These are phyloP conservation scores for Carnegiea gigantea DNA, from an alignment of 179 eudicot species.

Conservation along the genomic window DNA sequence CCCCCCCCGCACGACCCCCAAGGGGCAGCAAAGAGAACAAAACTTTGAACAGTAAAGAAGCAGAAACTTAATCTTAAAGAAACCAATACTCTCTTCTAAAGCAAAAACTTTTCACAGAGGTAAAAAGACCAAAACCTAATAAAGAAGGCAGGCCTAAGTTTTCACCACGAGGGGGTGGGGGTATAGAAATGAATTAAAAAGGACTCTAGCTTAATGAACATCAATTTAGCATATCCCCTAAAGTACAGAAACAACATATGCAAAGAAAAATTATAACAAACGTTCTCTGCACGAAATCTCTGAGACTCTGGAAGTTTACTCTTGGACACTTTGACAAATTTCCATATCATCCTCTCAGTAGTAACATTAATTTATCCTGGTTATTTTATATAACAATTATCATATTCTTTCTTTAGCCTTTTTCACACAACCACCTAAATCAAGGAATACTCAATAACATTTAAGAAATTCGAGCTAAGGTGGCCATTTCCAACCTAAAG, in stretches of 20 bases:
- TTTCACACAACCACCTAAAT: not conserved
- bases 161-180: not conserved
- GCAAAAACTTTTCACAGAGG: not conserved
- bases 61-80: not conserved
- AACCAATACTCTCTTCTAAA: not conserved
- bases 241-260: not conserved
- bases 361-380: not conserved
- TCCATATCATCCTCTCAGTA: not conserved
- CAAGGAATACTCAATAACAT: not conserved
- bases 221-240: not conserved
- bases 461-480: not conserved
- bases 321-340: not conserved
- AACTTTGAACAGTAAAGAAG: not conserved
- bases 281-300: not conserved
- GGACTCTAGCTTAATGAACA: not conserved
- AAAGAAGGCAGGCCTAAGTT: not conserved
- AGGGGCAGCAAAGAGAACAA: not conserved
- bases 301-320: not conserved
- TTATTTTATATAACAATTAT: not conserved
- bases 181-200: not conserved
- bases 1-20: not conserved
- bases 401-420: not conserved
- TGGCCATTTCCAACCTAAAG: not conserved
- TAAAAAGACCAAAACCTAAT: not conserved
- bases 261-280: not conserved